Conservation (phyloP, 1,284 basidiomycete species). For the Retiboletus flavoniger region DNA sequence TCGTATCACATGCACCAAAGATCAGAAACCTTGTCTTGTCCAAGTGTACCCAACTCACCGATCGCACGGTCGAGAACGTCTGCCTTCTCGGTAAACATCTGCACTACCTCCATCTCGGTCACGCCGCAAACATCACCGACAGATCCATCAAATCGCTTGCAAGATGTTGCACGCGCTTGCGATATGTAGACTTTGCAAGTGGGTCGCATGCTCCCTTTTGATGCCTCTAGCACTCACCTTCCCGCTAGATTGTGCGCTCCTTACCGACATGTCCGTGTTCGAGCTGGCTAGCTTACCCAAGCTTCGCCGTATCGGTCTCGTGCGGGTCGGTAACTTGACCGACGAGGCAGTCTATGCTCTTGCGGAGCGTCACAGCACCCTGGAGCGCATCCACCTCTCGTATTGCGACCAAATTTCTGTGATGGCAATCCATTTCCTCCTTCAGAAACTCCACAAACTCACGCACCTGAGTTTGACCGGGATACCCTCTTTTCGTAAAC, state of each 20-base stretch:
- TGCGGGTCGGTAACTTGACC: constrained; percentile 89
- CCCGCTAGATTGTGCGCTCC: constrained; percentile 70
- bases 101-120: constrained; percentile 95
- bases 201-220: constrained; percentile 34
- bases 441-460: constrained; percentile 83
- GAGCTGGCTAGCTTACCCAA: constrained; percentile 90
- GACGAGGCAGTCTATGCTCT: constrained; percentile 91
- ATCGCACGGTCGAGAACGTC: constrained; percentile 83
- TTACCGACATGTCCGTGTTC: constrained; percentile 94
- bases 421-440: constrained; percentile 86
- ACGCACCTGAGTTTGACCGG: constrained; percentile 96
- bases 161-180: constrained; percentile 84
- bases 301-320: constrained; percentile 91
- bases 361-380: constrained; percentile 74
- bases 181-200: constrained; percentile 98
- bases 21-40: constrained; percentile 92
- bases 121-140: constrained; percentile 88
- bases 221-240: constrained; percentile 4
- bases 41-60: constrained; percentile 87
- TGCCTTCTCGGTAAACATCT: constrained; percentile 87
- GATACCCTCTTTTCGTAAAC: constrained; percentile 86
- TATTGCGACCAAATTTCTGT: constrained; percentile 97
- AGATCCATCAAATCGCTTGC: constrained; percentile 83
- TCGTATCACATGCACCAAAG: constrained; percentile 84
- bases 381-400: constrained; percentile 95